Base-by-base conservation (phyloP, 202 grass and related monocot species). In the Setaria italica region DNA sequence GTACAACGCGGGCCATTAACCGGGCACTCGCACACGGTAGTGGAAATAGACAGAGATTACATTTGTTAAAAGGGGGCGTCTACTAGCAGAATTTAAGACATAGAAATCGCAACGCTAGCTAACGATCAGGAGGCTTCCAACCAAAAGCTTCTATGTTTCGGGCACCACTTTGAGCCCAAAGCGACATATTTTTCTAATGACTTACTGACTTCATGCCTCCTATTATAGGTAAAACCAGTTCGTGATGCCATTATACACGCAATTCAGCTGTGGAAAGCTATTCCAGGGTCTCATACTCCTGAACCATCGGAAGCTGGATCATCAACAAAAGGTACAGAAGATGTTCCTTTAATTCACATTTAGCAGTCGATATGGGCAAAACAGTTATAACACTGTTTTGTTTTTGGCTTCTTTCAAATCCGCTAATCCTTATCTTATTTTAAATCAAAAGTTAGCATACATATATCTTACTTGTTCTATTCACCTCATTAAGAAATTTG, bases 191-290 rank as follows among this genome's bases (percentile, higher is more conserved):
- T 55, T 70, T 47, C 25, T 37, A 37, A 47, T 74, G 17, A 19
- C 79, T 19, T 9, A 76, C 67, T 87, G 7, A 63, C 51, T 62
- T 56, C 62, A 15, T 74, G 60, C 32, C 51, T 90, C 58, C 53
- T 74, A 79, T 85, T 39, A 67, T 79, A 99, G 97, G 94, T 99
- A 67, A 98, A 98, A 93, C 95, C 95, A 77, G 91, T 94, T 62
- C 89, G 94, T 78, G 94, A 97, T 88, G 89, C 89, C 35, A 86
- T 92, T 75, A 85, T 74, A 46, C 82, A 97, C 33, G 87, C 91
- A 19, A 90, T 97, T 77, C 94, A 94, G 66, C 84, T 92, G 66
- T 97, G 94, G 91, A 97, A 97, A 89, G 81, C 87, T 74, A 81
- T 97, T 71, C 87, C 91, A 70, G 94, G 88, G 42, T 80, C 87